Base-by-base conservation (phyloP, 106 monocot genomes). In the Dendrobium huoshanense region DNA sequence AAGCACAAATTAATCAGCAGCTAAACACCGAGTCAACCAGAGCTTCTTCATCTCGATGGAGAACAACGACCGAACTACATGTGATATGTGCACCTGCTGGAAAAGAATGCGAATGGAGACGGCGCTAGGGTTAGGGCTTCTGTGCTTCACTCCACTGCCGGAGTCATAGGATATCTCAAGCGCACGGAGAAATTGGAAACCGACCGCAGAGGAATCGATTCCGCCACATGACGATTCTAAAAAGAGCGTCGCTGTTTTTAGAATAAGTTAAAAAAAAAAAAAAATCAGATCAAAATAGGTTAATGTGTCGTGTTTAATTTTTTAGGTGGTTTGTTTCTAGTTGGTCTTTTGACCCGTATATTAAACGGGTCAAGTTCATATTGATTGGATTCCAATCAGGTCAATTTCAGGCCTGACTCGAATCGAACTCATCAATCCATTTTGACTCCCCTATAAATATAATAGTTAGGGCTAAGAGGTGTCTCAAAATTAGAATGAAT, bases 151-250 rank as follows among this genome's bases (percentile, higher is more conserved):
- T n/a, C 0, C 24, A 64, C 25, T 16, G 2, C 16, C 70, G 31
- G 13, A 61, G 20, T 0, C 22, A 61, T 7, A 13, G 70, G 70
- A 70, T 13, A 70, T 70, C 70, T 40, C 37, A 33, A 37, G 19
- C 37, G 16, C 29, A 16, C 1, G 29, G 15, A 44, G 42, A 29
- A 72, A 72, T 20, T 74, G 74, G 43, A 8, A 74, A 44, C 18
- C 74, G 20, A 74, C 22, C 22, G 74, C 74, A 2, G 42, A 10
- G 74, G 43, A 74, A 74, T 74, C 74, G 42, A 43, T 74, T 74
- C 43, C 40, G 2, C 41, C 20, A n/a, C 17, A 33, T 27, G 17
- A 72, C 72, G 29, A 25, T 73, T 42, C 70, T 11, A 42, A 73
- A 19, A 73, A 68, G 8, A 31, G 31, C 29, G 65, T 8, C 56